These are phyloP conservation scores for Gracilaria domingensis DNA, from an alignment of 23 red algal species.

Conservation along the genomic window DNA sequence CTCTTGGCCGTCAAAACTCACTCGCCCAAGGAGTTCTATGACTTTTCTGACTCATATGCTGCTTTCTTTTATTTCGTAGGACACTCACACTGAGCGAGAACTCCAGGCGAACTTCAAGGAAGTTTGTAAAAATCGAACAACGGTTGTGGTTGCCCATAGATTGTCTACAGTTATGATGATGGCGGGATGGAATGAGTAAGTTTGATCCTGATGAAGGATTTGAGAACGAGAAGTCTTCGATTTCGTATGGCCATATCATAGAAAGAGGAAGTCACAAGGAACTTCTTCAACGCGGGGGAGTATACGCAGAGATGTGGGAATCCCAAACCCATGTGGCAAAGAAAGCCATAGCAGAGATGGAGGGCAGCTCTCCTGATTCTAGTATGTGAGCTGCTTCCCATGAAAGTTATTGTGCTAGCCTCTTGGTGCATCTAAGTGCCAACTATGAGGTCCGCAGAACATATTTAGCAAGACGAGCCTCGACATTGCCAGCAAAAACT, in stretches of 20 bases:
- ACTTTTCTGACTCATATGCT: slow-evolving; percentile 1
- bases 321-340: slow-evolving; percentile 15
- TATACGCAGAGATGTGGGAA: slow-evolving; percentile 75
- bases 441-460: neutral
- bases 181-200: slow-evolving; percentile 81
- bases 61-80: slow-evolving; percentile 42
- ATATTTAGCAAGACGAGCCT: slow-evolving; percentile 22
- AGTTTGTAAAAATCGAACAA: slow-evolving; percentile 88
- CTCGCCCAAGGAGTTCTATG: neutral
- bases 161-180: slow-evolving; percentile 90
- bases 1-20: neutral
- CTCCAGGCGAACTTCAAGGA: slow-evolving; percentile 83
- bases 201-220: slow-evolving; percentile 30
- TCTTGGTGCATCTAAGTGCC: no score
- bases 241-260: slow-evolving; percentile 60
- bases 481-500: slow-evolving; percentile 6
- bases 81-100: slow-evolving; percentile 83
- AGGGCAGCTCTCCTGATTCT: neutral
- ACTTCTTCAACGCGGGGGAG: slow-evolving; percentile 25
- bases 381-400: no score
- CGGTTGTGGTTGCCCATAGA: slow-evolving; percentile 91
- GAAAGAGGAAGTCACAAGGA: slow-evolving; percentile 79
- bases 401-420: no score
- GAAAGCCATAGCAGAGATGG: slow-evolving; percentile 1
- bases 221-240: neutral